Percentiles rank a stretch among this genome's conserved stretches.
Evolutionary conservation across 164 flowering plant species (phyloP).

Genomic region (Magnolia officinalis): DNA sequence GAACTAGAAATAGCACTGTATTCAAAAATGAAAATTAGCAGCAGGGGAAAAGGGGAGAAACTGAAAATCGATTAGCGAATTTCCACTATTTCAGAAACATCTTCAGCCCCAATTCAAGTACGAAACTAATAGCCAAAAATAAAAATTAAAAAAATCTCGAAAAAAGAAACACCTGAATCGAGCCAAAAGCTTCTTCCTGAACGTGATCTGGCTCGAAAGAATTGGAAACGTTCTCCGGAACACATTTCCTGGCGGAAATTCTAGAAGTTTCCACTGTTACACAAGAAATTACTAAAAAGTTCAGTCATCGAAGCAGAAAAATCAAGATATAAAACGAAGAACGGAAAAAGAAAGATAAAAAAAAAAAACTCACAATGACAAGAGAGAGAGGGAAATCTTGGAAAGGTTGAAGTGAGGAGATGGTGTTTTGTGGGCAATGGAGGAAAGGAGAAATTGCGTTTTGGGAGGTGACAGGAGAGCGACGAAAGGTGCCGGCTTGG

Average conservation of each 20-base stretch:
- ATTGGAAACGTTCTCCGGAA: conserved; percentile 24
- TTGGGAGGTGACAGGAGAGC: neutral
- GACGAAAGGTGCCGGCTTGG: neutral
- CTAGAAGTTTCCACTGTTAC: conserved; percentile 13
- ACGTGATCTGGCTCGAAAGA: conserved; percentile 16
- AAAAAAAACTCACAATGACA: neutral
- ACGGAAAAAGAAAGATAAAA: no score
- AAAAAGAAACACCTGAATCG: neutral
- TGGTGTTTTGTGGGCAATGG: neutral
- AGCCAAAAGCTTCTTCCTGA: neutral
- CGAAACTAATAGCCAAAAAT: neutral
- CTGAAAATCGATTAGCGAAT: neutral
- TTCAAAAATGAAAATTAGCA: neutral
- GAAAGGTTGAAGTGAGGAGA: neutral
- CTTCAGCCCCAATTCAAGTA: neutral
- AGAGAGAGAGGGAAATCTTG: neutral
- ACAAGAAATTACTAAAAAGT: neutral
- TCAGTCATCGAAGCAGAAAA: neutral
- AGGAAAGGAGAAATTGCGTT: neutral
- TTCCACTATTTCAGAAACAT: no score
- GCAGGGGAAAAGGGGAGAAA: neutral
- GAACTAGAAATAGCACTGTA: neutral
- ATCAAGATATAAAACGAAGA: neutral
- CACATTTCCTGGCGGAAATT: conserved; percentile 17
- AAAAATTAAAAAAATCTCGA: no score